A percentile compares a stretch with the other conserved stretches of the same genome.
Conservation (phyloP, 148 eudicot genomes). For the Nepenthes mirabilis region DNA sequence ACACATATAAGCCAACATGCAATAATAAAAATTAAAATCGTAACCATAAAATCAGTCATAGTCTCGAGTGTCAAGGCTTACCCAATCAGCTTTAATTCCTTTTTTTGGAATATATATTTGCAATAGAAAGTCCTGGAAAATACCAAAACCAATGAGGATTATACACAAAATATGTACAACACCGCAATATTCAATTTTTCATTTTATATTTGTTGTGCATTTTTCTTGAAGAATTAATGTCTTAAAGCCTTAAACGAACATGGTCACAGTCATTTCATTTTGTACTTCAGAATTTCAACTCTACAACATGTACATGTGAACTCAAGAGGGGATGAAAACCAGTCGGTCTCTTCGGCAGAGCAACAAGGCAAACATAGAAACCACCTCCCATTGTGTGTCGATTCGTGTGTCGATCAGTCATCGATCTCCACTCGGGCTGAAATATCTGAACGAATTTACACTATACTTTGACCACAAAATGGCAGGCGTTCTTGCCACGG, state of each 20-base stretch:
- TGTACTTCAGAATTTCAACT: slow-evolving; percentile 21
- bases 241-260: not conserved
- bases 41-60: no score
- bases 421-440: slow-evolving; percentile 3
- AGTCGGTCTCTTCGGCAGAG: slow-evolving; percentile 12
- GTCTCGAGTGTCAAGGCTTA: no score
- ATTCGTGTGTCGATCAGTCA: slow-evolving; percentile 11
- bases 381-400: slow-evolving; percentile 14
- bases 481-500: not conserved
- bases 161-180: not conserved
- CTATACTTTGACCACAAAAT: not conserved
- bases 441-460: slow-evolving; percentile 3
- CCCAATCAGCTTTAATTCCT: no score
- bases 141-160: no score
- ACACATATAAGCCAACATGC: no score
- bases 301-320: slow-evolving; percentile 64
- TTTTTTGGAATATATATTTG: no score
- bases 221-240: not conserved
- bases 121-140: no score
- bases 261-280: not conserved
- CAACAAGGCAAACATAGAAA: slow-evolving; percentile 15
- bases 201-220: not conserved
- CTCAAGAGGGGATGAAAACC: slow-evolving; percentile 27
- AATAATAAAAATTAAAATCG: no score
- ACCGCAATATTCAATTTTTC: not conserved